Evolutionary conservation across 1,139 yeast genomes (phyloP), one percentile per base, ranked within the genome.

Genomic region (Candida tropicalis): DNA sequence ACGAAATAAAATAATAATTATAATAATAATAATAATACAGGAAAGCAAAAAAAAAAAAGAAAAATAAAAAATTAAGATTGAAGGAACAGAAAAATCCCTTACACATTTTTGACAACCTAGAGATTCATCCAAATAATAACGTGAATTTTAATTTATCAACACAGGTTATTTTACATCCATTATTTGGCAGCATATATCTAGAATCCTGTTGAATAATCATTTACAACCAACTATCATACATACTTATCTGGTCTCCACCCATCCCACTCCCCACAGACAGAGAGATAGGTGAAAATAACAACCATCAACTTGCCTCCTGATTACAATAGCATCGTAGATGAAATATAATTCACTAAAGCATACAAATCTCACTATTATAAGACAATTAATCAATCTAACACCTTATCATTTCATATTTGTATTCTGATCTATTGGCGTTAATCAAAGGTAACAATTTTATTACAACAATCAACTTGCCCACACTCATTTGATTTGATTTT

Each of bases 21-120:
- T n/a, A n/a, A n/a, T n/a, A n/a, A n/a, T n/a, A n/a, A n/a, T n/a
- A n/a, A n/a, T n/a, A n/a, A n/a, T n/a, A n/a, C 39, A 36, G 33
- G 39, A 36, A 36, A 27, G 20, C 18, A 23, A 12, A 25, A 26
- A 35, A 34, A 11, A 23, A 13, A 23, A 15, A 15, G 25, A n/a
- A 11, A 35, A 35, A 25, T 4, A 35, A 15, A 24, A 11, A 35
- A 35, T n/a, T 11, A 35, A 24, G n/a, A 16, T 31, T 16, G 17
- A 24, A 35, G 29, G 18, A 35, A 35, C 23, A 35, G 38, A 35
- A 35, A 35, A 36, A 36, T 36, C 39, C 33, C 39, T 20, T 36
- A 36, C 39, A 36, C 39, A 36, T 36, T 36, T n/a, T 36, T 26
- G 39, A 18, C 39, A 26, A 36, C 39, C 39, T 12, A 25, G n/a